A percentile compares a stretch with the other conserved stretches of the same genome.
These are phyloP conservation scores for Astrothelium macrocarpum DNA, from an alignment of 495 filamentous ascomycete species.

Conservation along the genomic window DNA sequence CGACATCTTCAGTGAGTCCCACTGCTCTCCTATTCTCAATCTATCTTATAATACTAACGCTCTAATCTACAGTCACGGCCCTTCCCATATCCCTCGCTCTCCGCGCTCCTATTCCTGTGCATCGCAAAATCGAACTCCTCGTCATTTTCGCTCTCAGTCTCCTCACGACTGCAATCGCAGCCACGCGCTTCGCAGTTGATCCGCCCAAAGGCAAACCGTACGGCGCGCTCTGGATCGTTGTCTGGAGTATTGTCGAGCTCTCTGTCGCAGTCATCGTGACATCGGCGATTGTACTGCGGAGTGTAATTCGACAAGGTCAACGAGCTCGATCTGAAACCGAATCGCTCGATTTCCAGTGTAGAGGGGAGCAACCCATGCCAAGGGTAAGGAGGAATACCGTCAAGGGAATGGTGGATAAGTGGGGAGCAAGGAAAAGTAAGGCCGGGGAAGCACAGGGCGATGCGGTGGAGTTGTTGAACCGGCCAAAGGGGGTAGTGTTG, in stretches of 20 bases:
- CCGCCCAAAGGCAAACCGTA: background rate
- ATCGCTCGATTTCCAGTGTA: background rate
- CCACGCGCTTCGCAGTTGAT: background rate
- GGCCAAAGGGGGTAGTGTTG: background rate
- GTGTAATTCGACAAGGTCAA: background rate
- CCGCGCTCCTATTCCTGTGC: background rate
- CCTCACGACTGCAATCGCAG: background rate
- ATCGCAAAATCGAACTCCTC: background rate
- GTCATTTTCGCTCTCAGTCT: background rate
- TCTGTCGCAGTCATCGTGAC: background rate
- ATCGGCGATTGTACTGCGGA: background rate
- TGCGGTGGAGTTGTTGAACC: background rate
- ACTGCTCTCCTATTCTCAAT: background rate
- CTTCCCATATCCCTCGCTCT: background rate
- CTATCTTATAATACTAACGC: background rate
- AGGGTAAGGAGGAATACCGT: background rate
- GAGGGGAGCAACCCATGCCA: background rate
- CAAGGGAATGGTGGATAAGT: background rate
- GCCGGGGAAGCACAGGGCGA: background rate
- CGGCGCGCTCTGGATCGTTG: background rate
- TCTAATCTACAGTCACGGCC: background rate
- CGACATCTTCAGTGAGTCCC: background rate
- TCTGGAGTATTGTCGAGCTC: background rate
- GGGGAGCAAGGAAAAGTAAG: background rate
- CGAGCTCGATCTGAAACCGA: background rate